Base-by-base conservation (phyloP, 306 rosid species). In the Fragaria iinumae region DNA sequence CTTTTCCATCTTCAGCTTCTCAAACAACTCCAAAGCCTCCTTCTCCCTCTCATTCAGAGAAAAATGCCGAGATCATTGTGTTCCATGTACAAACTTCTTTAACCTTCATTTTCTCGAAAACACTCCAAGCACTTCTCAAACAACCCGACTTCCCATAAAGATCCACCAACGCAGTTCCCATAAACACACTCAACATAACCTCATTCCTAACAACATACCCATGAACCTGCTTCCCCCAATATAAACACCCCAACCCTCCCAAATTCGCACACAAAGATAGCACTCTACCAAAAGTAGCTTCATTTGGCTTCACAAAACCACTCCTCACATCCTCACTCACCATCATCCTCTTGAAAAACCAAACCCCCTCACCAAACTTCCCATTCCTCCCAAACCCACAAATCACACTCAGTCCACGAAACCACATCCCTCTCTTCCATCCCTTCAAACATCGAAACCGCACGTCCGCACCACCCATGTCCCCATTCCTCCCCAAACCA, bases 131-230 rank as follows among this genome's bases (percentile, higher is more conserved):
- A 72, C 75, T 74, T 38, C 36, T 80, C 53, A 90, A 77, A 55
- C 82, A 81, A 52, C 97, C 94, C 80, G 79, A 86, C 84, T 93
- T 91, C 69, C 96, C 93, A 82, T 94, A 94, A 76, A 90, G 75
- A 85, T 91, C 79, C 39, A 89, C 68, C 81, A 93, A 60, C 2
- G 94, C 86, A 6, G 94, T 88, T 50, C 90, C 93, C 18, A 89
- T 48, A 74, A 88, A 82, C 47, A 72, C 91, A 43, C 89, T 89
- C 64, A 87, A 77, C 18, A 66, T 27, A 63, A 74, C 75, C 71
- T 64, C 89, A 75, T 77, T 85, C 80, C 78, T 68, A 34, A 88
- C 43, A 2, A 84, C 68, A 71, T 84, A 82, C 23, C 85, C 90
- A 80, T 91, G 96, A 32, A 91, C 60, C 67, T 94, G 86, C 81